A percentile compares a stretch with the other conserved stretches of the same genome.
Evolutionary conservation across 2,329 filamentous ascomycete genomes (phyloP).

Genomic region (Beauveria varroae): DNA sequence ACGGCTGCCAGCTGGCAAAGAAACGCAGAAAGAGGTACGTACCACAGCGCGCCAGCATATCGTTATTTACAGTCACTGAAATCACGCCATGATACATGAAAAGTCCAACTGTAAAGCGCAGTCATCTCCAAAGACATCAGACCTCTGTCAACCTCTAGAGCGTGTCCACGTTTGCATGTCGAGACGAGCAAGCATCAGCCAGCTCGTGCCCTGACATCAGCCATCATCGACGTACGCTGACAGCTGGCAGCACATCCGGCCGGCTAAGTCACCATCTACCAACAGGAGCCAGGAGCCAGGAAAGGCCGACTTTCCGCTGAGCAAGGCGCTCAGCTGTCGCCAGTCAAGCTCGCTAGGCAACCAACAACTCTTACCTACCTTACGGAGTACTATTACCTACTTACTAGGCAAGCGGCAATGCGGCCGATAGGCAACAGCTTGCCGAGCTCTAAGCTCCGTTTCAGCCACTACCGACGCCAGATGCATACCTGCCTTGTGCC

Average conservation of each 20-base stretch:
- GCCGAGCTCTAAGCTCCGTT: not conserved
- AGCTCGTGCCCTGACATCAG: not conserved
- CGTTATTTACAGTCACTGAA: not conserved
- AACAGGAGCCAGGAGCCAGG: no score
- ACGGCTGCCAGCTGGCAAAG: not conserved
- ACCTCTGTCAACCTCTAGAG: not conserved
- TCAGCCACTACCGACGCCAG: not conserved
- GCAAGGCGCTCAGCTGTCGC: no score
- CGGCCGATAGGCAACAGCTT: no score
- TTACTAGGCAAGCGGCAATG: no score
- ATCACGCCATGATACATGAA: not conserved
- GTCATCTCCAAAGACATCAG: not conserved
- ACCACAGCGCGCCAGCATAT: not conserved
- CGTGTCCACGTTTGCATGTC: not conserved
- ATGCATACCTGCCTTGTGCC: not conserved
- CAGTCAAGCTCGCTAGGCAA: no score
- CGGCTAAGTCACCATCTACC: no score
- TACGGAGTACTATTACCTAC: no score
- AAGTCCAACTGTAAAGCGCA: not conserved
- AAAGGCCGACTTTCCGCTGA: no score
- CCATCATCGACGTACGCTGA: not conserved
- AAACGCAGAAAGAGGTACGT: not conserved
- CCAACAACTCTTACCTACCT: no score
- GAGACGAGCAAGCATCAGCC: not conserved
- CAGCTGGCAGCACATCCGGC: not conserved